These are phyloP conservation scores for Xylariaceae sp. DNA, from an alignment of 2,329 filamentous ascomycete species.

Conservation along the genomic window DNA sequence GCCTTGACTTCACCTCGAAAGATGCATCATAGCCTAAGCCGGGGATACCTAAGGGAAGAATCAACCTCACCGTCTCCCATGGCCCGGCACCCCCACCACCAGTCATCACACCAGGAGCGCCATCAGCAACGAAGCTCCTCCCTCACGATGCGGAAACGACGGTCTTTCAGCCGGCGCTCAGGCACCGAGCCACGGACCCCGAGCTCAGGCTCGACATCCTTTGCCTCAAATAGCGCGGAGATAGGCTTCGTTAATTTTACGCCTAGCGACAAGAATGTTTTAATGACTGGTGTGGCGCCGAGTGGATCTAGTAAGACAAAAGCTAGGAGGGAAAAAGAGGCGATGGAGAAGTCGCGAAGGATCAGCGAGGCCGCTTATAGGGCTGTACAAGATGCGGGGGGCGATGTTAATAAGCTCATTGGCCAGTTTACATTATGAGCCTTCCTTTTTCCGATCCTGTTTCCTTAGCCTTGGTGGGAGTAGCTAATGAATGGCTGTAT, in stretches of 20 bases:
- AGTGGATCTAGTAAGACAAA: conserved; percentile 93
- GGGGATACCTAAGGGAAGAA: conserved; percentile 26
- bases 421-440: conserved; percentile 40
- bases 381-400: conserved; percentile 68
- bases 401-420: conserved; percentile 57
- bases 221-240: background rate
- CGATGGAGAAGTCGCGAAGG: conserved; percentile 68
- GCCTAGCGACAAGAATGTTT: conserved; percentile 69
- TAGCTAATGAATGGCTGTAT: too few relatives aligned
- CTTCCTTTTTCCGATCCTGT: too few relatives aligned
- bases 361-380: conserved; percentile 67
- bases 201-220: background rate
- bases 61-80: conserved; percentile 40
- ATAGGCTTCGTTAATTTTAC: conserved; percentile 88
- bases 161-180: conserved; percentile 33
- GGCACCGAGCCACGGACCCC: conserved; percentile 18
- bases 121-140: conserved; percentile 25
- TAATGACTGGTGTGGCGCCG: conserved; percentile 88
- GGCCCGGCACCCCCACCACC: conserved; percentile 1
- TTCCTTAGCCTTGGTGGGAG: too few relatives aligned
- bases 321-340: conserved; percentile 85
- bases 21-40: conserved; percentile 33
- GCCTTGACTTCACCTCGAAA: conserved; percentile 43
- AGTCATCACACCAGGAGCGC: conserved; percentile 10
- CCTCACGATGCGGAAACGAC: conserved; percentile 36